These are phyloP conservation scores for Macrolepiota dolichaula DNA, from an alignment of 768 basidiomycete species.

Conservation along the genomic window DNA sequence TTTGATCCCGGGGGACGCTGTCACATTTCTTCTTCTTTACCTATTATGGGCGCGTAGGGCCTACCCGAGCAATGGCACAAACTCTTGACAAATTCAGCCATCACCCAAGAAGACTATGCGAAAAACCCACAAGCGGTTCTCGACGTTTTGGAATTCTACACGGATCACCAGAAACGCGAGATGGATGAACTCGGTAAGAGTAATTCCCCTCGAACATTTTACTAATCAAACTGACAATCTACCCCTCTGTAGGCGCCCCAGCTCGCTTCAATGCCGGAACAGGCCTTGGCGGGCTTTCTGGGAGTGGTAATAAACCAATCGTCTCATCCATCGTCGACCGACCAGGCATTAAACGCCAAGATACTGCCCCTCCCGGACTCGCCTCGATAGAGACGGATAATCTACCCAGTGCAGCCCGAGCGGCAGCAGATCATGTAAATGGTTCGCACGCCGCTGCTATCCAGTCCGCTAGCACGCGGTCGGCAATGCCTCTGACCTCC, in stretches of 20 bases:
- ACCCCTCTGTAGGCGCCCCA: conserved; percentile 42
- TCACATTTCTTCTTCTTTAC: neutral
- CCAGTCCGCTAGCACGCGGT: conserved; percentile 22
- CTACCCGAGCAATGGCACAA: conserved; percentile 98
- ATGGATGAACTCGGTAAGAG: conserved; percentile 51
- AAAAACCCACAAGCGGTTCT: conserved; percentile 96
- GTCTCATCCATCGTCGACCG: conserved; percentile 21
- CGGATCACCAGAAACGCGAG: conserved; percentile 96
- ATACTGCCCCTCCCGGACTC: conserved; percentile 38
- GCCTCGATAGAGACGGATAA: conserved; percentile 38
- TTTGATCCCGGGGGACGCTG: neutral
- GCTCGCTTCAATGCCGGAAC: conserved; percentile 90
- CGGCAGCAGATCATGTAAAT: conserved; percentile 63
- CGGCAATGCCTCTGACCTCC: neutral
- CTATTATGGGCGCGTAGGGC: conserved; percentile 48
- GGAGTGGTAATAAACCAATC: conserved; percentile 26
- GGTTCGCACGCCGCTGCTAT: conserved; percentile 41
- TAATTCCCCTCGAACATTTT: conserved; percentile 4
- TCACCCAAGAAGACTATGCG: conserved; percentile 97
- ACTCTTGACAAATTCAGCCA: conserved; percentile 93
- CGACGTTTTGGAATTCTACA: conserved; percentile 98
- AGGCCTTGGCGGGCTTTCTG: conserved; percentile 71
- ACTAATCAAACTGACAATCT: conserved; percentile 12
- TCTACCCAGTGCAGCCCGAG: conserved; percentile 45
- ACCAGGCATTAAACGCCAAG: conserved; percentile 32